phyloP scores from a whole-genome alignment of 306 rosid species.

The Sicyos edulis region DNA sequence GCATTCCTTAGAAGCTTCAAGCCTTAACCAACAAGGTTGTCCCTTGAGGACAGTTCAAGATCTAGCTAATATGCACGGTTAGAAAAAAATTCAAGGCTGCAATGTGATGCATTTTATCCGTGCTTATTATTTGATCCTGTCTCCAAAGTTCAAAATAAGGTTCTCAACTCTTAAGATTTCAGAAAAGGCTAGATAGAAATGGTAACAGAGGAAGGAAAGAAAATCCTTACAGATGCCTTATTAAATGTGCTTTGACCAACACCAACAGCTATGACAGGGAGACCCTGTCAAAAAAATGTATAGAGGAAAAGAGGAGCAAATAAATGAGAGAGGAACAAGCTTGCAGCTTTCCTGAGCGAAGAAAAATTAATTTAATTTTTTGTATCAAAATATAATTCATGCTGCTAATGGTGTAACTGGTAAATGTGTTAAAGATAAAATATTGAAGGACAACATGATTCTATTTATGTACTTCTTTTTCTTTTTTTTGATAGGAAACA shows the following conservation, averaged over 20 bases:
- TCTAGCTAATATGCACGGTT: neutral
- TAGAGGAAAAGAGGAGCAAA: conserved; percentile 24
- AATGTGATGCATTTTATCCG: neutral
- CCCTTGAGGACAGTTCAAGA: too few relatives aligned
- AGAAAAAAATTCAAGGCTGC: neutral
- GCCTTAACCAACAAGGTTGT: too few relatives aligned
- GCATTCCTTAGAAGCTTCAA: too few relatives aligned
- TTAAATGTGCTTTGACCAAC: conserved; percentile 86
- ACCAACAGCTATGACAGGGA: conserved; percentile 82
- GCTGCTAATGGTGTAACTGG: neutral
- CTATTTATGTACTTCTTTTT: conserved; percentile 54
- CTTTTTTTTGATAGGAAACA: too few relatives aligned
- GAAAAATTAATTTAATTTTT: neutral
- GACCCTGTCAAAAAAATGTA: conserved; percentile 51
- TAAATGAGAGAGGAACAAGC: too few relatives aligned
- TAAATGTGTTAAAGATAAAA: conserved; percentile 7
- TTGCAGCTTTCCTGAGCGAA: neutral
- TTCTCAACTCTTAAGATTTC: neutral
- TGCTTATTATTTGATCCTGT: conserved; percentile 6
- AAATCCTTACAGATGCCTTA: conserved; percentile 85
- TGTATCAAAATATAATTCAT: neutral
- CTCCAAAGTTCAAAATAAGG: neutral
- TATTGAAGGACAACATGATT: neutral
- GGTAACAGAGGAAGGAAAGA: conserved; percentile 10
- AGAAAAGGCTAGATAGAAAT: neutral